Evolutionary conservation across 1,284 basidiomycete species (phyloP).

Genomic region (Rugosomyces carneus): DNA sequence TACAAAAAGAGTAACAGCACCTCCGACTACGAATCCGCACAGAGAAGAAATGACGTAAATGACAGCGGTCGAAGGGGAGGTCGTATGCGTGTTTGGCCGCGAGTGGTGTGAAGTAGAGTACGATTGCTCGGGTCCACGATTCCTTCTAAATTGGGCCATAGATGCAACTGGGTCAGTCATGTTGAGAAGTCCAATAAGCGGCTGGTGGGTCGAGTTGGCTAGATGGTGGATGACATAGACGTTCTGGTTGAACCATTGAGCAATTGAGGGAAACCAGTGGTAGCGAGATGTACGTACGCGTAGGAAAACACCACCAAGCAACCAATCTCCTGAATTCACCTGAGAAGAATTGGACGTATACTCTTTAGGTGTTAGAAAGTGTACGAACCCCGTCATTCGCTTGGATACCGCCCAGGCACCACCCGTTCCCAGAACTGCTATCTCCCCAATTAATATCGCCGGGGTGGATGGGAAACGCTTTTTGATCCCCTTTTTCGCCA

Average conservation of each 20-base stretch:
- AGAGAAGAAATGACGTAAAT: conserved; percentile 12
- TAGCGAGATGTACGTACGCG: conserved; percentile 31
- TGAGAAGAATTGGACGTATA: conserved; percentile 17
- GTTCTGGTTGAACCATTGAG: conserved; percentile 30
- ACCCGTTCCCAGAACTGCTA: conserved; percentile 33
- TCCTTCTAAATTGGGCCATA: conserved; percentile 33
- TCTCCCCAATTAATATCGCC: conserved; percentile 47
- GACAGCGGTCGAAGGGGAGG: conserved; percentile 1
- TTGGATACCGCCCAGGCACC: conserved; percentile 57
- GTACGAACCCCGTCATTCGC: conserved; percentile 42
- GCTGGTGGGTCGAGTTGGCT: conserved; percentile 34
- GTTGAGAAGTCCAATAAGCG: conserved; percentile 42
- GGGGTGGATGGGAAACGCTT: conserved; percentile 45
- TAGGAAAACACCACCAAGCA: conserved; percentile 52
- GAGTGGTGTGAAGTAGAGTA: conserved; percentile 16
- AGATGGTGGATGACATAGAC: conserved; percentile 47
- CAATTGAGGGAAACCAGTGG: not conserved
- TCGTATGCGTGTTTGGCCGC: conserved; percentile 14
- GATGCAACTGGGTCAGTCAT: conserved; percentile 37
- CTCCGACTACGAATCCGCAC: conserved; percentile 12
- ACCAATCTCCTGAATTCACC: conserved; percentile 59
- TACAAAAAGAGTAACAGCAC: conserved; percentile 7
- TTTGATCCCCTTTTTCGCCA: conserved; percentile 30
- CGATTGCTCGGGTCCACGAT: conserved; percentile 39
- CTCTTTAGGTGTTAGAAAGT: not conserved